Conservation (phyloP, 1,139 yeast species). For the Hanseniaspora uvarum region DNA sequence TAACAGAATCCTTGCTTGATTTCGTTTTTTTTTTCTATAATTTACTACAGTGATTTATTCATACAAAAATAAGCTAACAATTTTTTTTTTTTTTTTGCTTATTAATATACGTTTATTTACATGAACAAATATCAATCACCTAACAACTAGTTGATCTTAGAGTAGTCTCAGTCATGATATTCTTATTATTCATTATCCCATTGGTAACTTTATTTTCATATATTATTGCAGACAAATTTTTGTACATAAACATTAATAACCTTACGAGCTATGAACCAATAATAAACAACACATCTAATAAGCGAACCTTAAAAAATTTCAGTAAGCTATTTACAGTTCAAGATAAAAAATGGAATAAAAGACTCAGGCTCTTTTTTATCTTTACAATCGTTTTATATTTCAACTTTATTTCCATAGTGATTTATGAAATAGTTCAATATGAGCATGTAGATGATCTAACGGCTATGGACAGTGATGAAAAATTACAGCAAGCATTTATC, state of each 20-base stretch:
- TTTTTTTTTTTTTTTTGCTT: neutral
- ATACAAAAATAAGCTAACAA: neutral
- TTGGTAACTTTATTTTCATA: neutral
- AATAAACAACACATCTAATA: neutral
- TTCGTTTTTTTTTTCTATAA: neutral
- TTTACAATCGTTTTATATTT: constrained; percentile 1
- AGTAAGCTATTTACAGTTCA: constrained; percentile 4
- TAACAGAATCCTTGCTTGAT: too few species aligned
- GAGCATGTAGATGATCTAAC: constrained; percentile 2
- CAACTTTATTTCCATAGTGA: constrained; percentile 5
- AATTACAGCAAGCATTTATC: neutral
- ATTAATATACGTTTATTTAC: too few species aligned
- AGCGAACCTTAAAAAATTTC: neutral
- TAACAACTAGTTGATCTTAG: neutral
- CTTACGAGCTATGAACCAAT: constrained; percentile 11
- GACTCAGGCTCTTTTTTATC: constrained; percentile 3
- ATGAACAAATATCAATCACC: neutral
- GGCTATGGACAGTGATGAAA: constrained; percentile 1
- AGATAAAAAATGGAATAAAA: constrained; percentile 13
- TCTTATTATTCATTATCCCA: neutral
- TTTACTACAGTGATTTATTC: neutral
- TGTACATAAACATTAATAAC: constrained; percentile 7
- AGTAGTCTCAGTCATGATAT: neutral
- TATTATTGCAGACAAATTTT: neutral
- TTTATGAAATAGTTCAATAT: constrained; percentile 13